Evolutionary conservation across 306 rosid species (phyloP).

Genomic region (Castanea sativa): DNA sequence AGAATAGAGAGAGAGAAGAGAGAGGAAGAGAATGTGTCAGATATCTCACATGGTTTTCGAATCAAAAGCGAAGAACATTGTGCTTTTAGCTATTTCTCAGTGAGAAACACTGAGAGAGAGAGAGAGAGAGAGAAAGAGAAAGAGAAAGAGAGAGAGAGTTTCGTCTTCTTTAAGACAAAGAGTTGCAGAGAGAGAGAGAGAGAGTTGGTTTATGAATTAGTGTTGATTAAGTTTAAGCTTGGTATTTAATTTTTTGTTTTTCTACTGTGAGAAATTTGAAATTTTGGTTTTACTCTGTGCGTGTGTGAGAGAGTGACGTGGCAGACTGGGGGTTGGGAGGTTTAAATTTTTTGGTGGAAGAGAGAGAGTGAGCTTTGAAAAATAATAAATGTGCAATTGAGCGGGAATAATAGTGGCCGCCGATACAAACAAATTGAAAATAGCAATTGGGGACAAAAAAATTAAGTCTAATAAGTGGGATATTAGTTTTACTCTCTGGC

Average conservation of each 20-base stretch:
- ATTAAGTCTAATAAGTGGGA: background rate
- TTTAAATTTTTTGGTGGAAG: constrained; percentile 38
- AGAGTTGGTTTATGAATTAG: constrained; percentile 7
- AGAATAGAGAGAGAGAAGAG: constrained; percentile 3
- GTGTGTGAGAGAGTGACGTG: constrained; percentile 40
- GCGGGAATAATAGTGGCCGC: constrained; percentile 86
- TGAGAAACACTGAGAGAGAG: constrained; percentile 18
- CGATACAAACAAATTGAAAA: constrained; percentile 14
- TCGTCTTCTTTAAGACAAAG: constrained; percentile 80
- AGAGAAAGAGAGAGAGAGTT: constrained; percentile 48
- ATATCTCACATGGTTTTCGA: constrained; percentile 70
- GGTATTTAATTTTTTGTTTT: background rate
- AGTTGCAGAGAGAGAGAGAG: constrained; percentile 47
- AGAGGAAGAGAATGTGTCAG: constrained; percentile 63
- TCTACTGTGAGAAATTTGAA: background rate
- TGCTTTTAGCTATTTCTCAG: constrained; percentile 29
- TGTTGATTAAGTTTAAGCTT: constrained; percentile 24
- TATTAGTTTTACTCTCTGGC: background rate
- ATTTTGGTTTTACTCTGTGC: constrained; percentile 9
- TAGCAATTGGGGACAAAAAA: background rate
- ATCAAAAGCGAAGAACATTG: constrained; percentile 52
- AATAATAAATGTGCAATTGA: constrained; percentile 36
- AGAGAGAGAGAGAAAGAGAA: constrained; percentile 39
- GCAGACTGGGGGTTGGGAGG: constrained; percentile 15
- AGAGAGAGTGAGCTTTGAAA: constrained; percentile 22